These are phyloP conservation scores for Cercis canadensis DNA, from an alignment of 306 rosid species.

Conservation along the genomic window DNA sequence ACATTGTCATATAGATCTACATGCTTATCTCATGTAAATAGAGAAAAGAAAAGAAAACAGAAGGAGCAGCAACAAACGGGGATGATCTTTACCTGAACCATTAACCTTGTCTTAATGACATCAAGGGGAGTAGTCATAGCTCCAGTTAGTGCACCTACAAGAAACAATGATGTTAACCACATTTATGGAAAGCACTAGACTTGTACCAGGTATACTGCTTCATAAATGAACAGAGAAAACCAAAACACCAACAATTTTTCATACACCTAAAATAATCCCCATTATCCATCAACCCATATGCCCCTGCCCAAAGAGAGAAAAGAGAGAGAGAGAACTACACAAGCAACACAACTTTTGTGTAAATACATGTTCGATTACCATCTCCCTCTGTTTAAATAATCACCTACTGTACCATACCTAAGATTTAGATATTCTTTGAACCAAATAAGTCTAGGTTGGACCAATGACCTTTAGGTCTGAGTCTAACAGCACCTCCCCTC, in stretches of 20 bases:
- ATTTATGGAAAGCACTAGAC: conserved; percentile 10
- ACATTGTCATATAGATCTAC: conserved; percentile 17
- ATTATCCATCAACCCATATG: too few species aligned
- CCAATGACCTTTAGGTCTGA: too few species aligned
- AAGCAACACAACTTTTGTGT: too few species aligned
- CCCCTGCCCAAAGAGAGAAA: background rate
- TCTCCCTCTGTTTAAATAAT: too few species aligned
- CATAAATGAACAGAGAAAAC: too few species aligned
- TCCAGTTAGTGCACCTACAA: conserved; percentile 90
- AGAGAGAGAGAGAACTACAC: conserved; percentile 1
- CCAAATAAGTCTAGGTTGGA: too few species aligned
- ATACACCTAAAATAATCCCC: too few species aligned
- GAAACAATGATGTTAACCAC: conserved; percentile 17
- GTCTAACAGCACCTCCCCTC: too few species aligned
- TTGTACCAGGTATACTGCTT: conserved; percentile 16
- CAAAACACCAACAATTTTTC: too few species aligned
- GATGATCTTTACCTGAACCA: conserved; percentile 76
- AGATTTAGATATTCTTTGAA: too few species aligned
- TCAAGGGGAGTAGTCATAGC: conserved; percentile 95
- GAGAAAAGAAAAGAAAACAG: background rate
- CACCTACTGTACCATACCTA: too few species aligned
- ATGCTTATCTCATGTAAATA: background rate
- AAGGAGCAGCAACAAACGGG: background rate
- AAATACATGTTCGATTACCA: too few species aligned
- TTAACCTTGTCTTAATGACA: conserved; percentile 91